Evolutionary conservation across 2,329 filamentous ascomycete genomes (phyloP).

Genomic region (Westerdykella ornata): DNA sequence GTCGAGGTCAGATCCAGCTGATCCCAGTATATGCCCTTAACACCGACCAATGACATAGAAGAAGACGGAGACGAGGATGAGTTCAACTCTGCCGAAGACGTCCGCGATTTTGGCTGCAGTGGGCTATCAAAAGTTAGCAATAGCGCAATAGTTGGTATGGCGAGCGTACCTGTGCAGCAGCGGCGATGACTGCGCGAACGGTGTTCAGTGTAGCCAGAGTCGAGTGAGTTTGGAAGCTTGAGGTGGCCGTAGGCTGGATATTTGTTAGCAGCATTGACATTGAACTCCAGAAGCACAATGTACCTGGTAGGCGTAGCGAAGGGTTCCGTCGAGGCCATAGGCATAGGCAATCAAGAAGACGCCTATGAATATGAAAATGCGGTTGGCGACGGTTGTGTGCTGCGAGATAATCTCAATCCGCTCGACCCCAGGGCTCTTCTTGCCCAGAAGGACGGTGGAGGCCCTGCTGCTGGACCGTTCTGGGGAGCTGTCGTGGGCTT

Average conservation of each 20-base stretch:
- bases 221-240: slow-evolving; percentile 48
- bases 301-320: slow-evolving; percentile 50
- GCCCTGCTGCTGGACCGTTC: neutral
- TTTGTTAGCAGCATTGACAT: neutral
- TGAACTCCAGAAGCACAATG: neutral
- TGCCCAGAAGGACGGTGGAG: slow-evolving; percentile 14
- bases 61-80: slow-evolving; percentile 50
- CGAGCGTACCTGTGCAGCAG: slow-evolving; percentile 42
- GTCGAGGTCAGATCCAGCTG: slow-evolving; percentile 3
- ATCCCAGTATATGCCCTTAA: neutral
- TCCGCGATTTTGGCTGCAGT: slow-evolving; percentile 55
- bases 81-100: slow-evolving; percentile 56
- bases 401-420: slow-evolving; percentile 53
- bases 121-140: slow-evolving; percentile 36
- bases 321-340: slow-evolving; percentile 55
- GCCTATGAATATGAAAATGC: slow-evolving; percentile 52
- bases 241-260: slow-evolving; percentile 48
- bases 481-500: slow-evolving; percentile 1
- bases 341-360: slow-evolving; percentile 59
- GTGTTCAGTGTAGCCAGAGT: slow-evolving; percentile 55
- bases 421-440: slow-evolving; percentile 49
- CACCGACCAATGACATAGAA: slow-evolving; percentile 48
- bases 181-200: slow-evolving; percentile 53
- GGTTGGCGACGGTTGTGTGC: slow-evolving; percentile 49
- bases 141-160: neutral